Evolutionary conservation across 2,329 filamentous ascomycete species (phyloP).

Genomic region (Cylindrodendrum hubeiense): DNA sequence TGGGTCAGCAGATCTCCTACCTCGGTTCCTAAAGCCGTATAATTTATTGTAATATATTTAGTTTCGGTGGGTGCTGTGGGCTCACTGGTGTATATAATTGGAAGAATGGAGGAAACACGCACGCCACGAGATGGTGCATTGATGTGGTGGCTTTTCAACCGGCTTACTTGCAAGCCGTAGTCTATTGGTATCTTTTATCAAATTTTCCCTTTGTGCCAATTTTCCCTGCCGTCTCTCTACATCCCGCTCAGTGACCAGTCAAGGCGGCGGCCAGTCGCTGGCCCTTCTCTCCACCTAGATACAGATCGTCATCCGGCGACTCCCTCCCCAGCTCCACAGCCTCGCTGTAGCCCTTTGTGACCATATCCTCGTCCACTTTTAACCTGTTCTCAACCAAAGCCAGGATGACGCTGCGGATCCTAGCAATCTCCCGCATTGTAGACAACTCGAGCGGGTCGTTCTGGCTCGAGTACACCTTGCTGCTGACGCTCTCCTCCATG

Average conservation of each 20-base stretch:
- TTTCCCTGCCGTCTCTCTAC: not conserved
- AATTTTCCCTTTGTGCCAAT: constrained; percentile 14
- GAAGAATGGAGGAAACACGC: not conserved
- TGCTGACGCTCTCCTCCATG: constrained; percentile 87
- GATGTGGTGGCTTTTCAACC: not conserved
- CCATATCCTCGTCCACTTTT: constrained; percentile 90
- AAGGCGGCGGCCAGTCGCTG: constrained; percentile 60
- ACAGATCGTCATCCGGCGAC: constrained; percentile 69
- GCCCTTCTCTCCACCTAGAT: constrained; percentile 70
- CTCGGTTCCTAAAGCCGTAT: not conserved
- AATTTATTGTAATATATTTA: constrained; percentile 19
- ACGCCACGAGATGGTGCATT: not conserved
- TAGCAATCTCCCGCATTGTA: constrained; percentile 88
- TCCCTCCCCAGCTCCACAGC: constrained; percentile 80
- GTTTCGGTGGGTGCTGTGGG: not conserved
- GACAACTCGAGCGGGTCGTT: constrained; percentile 85
- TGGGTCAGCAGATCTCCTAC: constrained; percentile 14
- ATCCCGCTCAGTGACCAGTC: constrained; percentile 37
- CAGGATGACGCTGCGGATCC: constrained; percentile 83
- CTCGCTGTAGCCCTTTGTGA: constrained; percentile 84
- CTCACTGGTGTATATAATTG: not conserved
- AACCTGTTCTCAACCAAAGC: constrained; percentile 86
- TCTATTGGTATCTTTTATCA: constrained; percentile 38
- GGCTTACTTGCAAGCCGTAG: constrained; percentile 4
- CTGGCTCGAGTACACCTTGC: constrained; percentile 92